Base-by-base conservation (phyloP, 73 alveolate species). In the Stentor roeselii region DNA sequence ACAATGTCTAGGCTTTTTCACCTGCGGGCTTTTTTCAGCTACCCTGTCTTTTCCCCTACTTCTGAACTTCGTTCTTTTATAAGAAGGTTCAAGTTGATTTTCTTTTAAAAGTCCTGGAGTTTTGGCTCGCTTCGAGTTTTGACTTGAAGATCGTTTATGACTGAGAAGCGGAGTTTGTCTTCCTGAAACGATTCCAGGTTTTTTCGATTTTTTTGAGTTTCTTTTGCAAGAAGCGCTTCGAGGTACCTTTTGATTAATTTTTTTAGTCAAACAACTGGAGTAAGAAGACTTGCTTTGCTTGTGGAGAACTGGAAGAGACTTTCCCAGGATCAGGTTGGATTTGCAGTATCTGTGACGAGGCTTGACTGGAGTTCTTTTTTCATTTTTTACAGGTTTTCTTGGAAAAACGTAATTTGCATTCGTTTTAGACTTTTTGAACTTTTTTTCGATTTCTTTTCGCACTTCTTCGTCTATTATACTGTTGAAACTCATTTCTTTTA, bases 361-460 rank as follows among this genome's bases (percentile, higher is more conserved):
- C 67, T 50, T 50, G 30, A 50, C 67, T 50, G 67, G 67, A 21
- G 67, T 50, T 50, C 21, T 50, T 50, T 50, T 50, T 50, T 6
- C 30, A 21, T 50, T 50, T 6, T 6, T 11, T 11, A 50, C 21
- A 11, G 6, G 30, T 21, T 50, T 50, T 37, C 84, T 34, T 39
- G 84, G 84, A 67, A 76, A 76, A 14, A 39, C 75, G 39, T 76
- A 76, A n/a, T 76, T 76, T n/a, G 60, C 39, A 41, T 76, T 76
- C 14, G 39, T 39, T 6, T 27, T 76, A n/a, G 75, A 39, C 39
- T 76, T 39, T n/a, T 35, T 76, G 39, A 39, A 76, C 67, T 76
- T 76, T 40, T n/a, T n/a, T 2, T 76, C 84, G 15, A 76, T 76
- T 37, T 76, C 74, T 0, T 15, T n/a, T 0, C 84, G 84, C 0